Percentiles rank a stretch among this genome's conserved stretches.
Evolutionary conservation across 176 grass and related monocot species (phyloP).

Genomic region (Aegilops speltoides): DNA sequence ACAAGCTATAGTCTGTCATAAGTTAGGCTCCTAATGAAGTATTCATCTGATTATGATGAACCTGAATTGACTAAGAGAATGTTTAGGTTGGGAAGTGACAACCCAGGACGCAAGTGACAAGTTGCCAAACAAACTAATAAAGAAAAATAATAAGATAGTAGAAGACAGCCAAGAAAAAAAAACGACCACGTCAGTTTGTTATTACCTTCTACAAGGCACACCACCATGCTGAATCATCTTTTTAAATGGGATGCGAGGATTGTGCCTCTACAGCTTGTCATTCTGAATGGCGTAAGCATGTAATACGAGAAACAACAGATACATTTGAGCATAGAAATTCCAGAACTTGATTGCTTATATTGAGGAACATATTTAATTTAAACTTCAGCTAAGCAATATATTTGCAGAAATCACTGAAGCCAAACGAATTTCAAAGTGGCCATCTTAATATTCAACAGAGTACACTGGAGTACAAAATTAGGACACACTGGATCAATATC

Average conservation of each 20-base stretch:
- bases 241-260: neutral
- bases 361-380: neutral
- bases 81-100: conserved; percentile 9
- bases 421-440: neutral
- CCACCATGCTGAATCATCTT: neutral
- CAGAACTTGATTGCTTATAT: neutral
- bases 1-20: conserved; percentile 26
- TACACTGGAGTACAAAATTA: neutral
- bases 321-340: neutral
- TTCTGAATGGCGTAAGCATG: neutral
- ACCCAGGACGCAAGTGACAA: neutral
- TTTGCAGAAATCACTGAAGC: neutral
- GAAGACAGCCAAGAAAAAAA: neutral
- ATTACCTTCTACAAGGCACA: neutral
- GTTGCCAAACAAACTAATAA: neutral
- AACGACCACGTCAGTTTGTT: neutral
- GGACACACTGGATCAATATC: neutral
- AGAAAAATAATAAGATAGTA: neutral
- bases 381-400: neutral
- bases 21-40: neutral
- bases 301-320: neutral
- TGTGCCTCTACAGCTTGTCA: neutral
- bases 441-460: neutral
- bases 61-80: neutral
- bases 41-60: neutral